Evolutionary conservation across 1,284 basidiomycete genomes (phyloP), one percentile per base, ranked within the genome.

Genomic region (Sanghuangporus weigelae): DNA sequence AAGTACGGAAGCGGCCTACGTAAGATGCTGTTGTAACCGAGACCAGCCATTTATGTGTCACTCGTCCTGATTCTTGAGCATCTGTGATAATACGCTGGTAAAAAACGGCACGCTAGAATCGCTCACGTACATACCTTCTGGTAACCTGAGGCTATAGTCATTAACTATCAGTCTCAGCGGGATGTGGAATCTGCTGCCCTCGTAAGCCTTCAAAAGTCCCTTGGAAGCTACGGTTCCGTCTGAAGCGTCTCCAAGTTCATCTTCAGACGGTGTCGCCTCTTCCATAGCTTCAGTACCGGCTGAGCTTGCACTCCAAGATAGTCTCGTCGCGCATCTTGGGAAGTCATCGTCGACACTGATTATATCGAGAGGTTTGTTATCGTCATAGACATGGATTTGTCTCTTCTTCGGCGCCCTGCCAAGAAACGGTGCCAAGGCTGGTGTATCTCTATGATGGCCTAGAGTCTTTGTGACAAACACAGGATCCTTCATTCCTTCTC

Each of bases 11-110:
- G 5, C 51, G 11, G 77, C 86, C 55, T 65, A 89, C 89, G 70
- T 92, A 92, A 63, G 87, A 86, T 12, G 89, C 86, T 6, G 89
- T 80, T 21, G 84, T 81, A 5, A 89, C 78, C 0, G 79, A 80
- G 19, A 92, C 73, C 79, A 87, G 86, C 90, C 89, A 92, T 66
- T 82, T 83, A 71, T 90, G 86, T 0, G 85, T 84, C 68, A 84
- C 79, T 3, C 74, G 70, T 48, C 70, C 65, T 19, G 73, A 68
- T 23, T 71, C 68, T n/a, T 65, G 2, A 68, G 31, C 82, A 83
- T 55, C 77, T 64, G 46, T 75, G 39, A n/a, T 79, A 66, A 57
- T 44, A 63, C 50, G 46, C 40, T 10, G 3, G 36, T 50, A 46
- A 63, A 59, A 57, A 36, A 48, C 53, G 35, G 51, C 66, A 67